Percentiles rank a stretch among this genome's conserved stretches.
Evolutionary conservation across 192 early-diverging fungal genomes (phyloP).

Genomic region (Gryganskiella cystojenkinii): DNA sequence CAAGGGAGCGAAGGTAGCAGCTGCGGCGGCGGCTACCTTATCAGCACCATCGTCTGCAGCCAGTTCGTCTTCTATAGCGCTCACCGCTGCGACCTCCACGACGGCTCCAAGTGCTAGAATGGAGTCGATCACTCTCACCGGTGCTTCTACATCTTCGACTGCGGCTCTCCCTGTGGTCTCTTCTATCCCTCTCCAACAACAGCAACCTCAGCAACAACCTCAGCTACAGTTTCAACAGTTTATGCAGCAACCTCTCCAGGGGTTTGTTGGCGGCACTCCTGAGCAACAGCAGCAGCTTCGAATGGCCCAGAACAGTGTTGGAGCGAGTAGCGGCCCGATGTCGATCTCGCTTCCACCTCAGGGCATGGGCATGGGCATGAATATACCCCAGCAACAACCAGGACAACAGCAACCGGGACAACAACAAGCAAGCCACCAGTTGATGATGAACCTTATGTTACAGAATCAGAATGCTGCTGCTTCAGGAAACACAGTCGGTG

Average conservation of each 20-base stretch:
- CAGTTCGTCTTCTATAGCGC: no score
- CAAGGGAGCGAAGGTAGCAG: no score
- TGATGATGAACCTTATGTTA: not conserved
- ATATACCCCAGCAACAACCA: no score
- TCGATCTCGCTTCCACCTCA: not conserved
- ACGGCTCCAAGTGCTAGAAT: no score
- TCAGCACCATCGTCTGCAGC: no score
- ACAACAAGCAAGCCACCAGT: constrained; percentile 1
- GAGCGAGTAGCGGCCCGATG: not conserved
- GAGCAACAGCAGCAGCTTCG: not conserved
- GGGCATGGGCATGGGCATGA: not conserved
- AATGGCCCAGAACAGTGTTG: not conserved
- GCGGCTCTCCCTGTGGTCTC: not conserved
- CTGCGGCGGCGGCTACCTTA: no score
- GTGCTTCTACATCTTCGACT: no score
- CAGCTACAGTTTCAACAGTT: not conserved
- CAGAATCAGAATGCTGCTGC: no score
- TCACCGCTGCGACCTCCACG: no score
- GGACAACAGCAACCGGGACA: not conserved
- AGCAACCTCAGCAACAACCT: not conserved
- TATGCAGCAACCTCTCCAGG: not conserved
- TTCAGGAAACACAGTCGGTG: no score
- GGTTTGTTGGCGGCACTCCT: not conserved
- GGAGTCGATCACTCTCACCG: no score
- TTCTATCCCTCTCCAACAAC: not conserved